These are phyloP conservation scores for Pinus tabuliformis DNA, from an alignment of 75 land plant species.

Conservation along the genomic window DNA sequence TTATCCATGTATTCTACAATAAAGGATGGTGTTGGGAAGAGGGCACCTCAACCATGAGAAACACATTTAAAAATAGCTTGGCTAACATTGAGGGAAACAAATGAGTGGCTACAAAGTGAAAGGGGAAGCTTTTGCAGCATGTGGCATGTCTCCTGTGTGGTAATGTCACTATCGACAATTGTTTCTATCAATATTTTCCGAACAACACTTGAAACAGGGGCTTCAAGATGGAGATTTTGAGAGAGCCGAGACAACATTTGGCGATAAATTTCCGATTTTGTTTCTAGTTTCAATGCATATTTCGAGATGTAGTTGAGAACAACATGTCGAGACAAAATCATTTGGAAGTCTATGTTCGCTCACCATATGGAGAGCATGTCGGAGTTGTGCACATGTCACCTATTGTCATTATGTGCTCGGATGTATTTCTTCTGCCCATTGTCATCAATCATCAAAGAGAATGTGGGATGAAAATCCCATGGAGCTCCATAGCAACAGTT, in stretches of 20 bases:
- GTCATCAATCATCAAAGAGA: background rate
- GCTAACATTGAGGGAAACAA: background rate
- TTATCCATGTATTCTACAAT: background rate
- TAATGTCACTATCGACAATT: too few species aligned
- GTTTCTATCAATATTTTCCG: too few species aligned
- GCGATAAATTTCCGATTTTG: background rate
- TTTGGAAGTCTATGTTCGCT: background rate
- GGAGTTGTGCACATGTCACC: background rate
- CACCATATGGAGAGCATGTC: background rate
- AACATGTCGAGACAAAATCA: background rate
- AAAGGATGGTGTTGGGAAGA: background rate
- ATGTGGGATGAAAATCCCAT: background rate
- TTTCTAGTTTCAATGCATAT: background rate
- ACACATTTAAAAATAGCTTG: background rate
- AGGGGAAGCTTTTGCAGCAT: background rate
- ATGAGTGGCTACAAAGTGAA: background rate
- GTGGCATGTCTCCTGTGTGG: background rate
- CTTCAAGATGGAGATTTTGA: fast-evolving
- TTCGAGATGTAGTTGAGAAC: background rate
- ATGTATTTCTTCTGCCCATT: background rate
- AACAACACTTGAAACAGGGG: fast-evolving
- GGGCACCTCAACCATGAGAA: background rate
- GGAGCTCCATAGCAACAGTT: background rate
- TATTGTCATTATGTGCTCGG: background rate
- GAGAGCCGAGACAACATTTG: background rate